Base-by-base conservation (phyloP, 2,329 filamentous ascomycete species). In the Aureobasidium sp. region DNA sequence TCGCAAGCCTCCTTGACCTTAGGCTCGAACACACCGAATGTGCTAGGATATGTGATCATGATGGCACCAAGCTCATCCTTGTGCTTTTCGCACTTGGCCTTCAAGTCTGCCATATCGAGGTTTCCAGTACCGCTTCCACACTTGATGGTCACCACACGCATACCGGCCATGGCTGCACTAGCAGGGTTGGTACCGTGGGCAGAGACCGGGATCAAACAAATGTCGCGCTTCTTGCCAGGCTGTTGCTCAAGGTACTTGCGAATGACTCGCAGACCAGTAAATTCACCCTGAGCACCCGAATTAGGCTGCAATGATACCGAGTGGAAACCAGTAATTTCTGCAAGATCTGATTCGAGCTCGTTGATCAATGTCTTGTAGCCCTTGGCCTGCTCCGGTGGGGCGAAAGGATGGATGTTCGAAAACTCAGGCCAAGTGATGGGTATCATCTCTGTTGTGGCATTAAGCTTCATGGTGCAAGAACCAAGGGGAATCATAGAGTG, bases 391-490 rank as follows among this genome's bases (percentile, higher is more conserved):
- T 84, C 77, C 0, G 78, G 70, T 0, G 88, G 88, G 41, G 87
- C 84, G 70, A 91, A 91, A 0, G 93, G 93, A 76, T 97, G 93
- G 37, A 96, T 81, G 64, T 87, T 85, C 46, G 89, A 83, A 70
- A 92, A 90, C 55, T 87, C 84, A 0, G 87, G 85, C 76, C 86
- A 87, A 0, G 89, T 89, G 61, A 97, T 82, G 8, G 92, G 88
- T 17, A 89, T 83, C 93, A 97, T 97, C 78, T 97, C 91, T 0
- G 90, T 90, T 3, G 92, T 94, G 46, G 89, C 90, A 74, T 97
- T 97, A 59, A 97, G 85, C 81, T 97, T 97, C 93, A 97, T 97
- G 15, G 93, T 97, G 80, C 93, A 97, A 1, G 93, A 97, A 23
- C 93, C 93, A 1, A 97, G 84, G 2, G 93, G 91, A 64, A 97